Evolutionary conservation across 129 eudicot genomes (phyloP).

Genomic region (Scalesia atractyloides): DNA sequence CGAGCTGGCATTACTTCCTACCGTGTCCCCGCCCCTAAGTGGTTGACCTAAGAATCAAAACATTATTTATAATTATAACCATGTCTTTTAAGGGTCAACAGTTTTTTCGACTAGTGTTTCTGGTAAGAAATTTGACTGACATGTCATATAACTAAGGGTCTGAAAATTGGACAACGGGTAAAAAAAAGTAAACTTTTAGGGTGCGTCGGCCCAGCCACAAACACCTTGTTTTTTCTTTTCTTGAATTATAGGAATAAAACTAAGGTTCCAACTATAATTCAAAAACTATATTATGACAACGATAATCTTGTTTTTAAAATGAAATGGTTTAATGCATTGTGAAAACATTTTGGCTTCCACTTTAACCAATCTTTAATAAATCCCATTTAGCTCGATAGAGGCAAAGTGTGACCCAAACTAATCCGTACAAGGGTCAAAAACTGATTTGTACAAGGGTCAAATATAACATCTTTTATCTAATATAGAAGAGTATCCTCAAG

Average conservation of each 20-base stretch:
- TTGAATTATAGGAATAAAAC: neutral
- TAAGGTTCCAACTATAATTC: neutral
- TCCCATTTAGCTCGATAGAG: neutral
- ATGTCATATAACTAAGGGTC: neutral
- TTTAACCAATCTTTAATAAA: neutral
- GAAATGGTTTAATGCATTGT: neutral
- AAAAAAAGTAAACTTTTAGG: neutral
- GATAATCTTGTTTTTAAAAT: neutral
- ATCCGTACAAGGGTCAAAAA: neutral
- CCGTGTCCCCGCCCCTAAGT: slow-evolving; percentile 38
- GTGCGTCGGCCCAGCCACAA: neutral
- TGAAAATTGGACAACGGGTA: neutral
- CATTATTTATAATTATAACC: neutral
- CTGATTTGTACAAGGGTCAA: no score
- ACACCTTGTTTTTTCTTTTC: neutral
- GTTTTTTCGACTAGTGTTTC: neutral
- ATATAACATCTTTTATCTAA: no score
- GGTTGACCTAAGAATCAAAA: slow-evolving; percentile 56
- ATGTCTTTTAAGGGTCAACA: neutral
- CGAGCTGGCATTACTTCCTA: slow-evolving; percentile 50
- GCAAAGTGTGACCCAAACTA: neutral
- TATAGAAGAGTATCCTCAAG: neutral
- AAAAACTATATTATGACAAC: neutral
- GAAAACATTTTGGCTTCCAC: neutral
- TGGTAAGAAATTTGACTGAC: neutral